Percentiles rank a stretch among this genome's conserved stretches.
phyloP scores from a whole-genome alignment of 805 yeast genomes.

The Lipomyces lipofer region DNA sequence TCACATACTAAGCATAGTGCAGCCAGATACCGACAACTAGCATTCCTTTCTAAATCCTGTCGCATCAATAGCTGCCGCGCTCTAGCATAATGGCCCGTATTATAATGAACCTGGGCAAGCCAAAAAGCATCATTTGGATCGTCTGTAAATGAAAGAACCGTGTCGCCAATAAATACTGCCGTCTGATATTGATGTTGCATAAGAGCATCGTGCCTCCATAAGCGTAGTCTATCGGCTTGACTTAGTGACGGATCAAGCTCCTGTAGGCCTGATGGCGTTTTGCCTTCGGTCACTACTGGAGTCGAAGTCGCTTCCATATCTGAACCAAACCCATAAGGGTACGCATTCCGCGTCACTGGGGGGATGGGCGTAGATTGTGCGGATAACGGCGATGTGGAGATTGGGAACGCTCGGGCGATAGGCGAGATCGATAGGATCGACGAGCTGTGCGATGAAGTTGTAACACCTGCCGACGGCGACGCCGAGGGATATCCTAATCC shows the following conservation, averaged over 20 bases:
- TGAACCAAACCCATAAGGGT: conserved; percentile 20
- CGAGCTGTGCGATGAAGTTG: conserved; percentile 19
- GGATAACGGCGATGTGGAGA: conserved; percentile 11
- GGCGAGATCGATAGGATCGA: conserved; percentile 30
- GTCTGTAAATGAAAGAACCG: conserved; percentile 72
- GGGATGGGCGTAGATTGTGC: conserved; percentile 19
- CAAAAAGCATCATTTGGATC: conserved; percentile 95
- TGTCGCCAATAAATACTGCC: conserved; percentile 90
- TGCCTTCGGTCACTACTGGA: conserved; percentile 4
- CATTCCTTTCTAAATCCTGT: conserved; percentile 55
- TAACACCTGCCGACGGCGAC: conserved; percentile 3
- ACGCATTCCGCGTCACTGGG: conserved; percentile 7
- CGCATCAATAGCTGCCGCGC: conserved; percentile 69
- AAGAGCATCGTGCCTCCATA: conserved; percentile 92
- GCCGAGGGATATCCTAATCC: background rate
- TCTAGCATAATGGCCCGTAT: conserved; percentile 72
- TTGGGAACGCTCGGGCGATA: conserved; percentile 9
- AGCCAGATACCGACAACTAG: conserved; percentile 77
- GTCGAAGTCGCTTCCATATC: conserved; percentile 29
- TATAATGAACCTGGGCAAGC: conserved; percentile 87
- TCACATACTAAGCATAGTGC: conserved; percentile 58
- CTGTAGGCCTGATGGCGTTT: background rate
- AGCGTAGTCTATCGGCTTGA: conserved; percentile 71
- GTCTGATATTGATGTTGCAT: conserved; percentile 89
- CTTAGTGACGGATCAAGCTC: background rate